Base-by-base conservation (phyloP, 1,139 yeast genomes). In the Lodderomyces parapsilosis region DNA sequence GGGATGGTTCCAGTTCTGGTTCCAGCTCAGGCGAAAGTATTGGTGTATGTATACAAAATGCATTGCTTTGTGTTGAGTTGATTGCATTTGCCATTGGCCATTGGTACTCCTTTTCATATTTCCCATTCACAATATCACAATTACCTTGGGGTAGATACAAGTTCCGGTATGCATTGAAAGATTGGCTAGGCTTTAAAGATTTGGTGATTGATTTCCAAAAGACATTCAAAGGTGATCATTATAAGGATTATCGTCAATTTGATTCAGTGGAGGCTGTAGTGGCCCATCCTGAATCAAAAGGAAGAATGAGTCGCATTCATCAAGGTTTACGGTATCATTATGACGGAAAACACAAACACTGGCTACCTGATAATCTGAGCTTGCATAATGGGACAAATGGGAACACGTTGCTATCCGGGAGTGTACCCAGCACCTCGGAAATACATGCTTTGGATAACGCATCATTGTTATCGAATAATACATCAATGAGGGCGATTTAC, bases 51-150 rank as follows among this genome's bases (percentile, higher is more conserved):
- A 82, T 86, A 43, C 96, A 89, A 57, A 90, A 89, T 66, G 83
- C 89, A 1, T 62, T 90, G 36, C 69, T 93, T 52, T 89, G 96
- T 59, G 67, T 87, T 27, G 99, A 94, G 57, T 75, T 93, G 71
- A 74, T 91, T 15, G 87, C 83, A 3, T 93, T 93, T 68, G 90
- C 98, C 0, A 64, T 86, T 27, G 86, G 95, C 10, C 99, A 93
- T 65, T 84, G 93, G 85, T 61, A 74, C 37, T 91, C 98, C 0
- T 93, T 93, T 60, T 80, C 89, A 6, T 86, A 85, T 63, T 67
- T 68, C 6, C 95, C 90, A 33, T 93, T 85, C 59, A 77, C 85
- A 2, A 68, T 80, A 2, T 61, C 76, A 5, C 65, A 65, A 6
- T 66, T 86, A 45, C 91, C 93, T 1, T 80, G 83, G 49, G 93